Percentiles rank a stretch among this genome's conserved stretches.
These are phyloP conservation scores for Fusarium ramigenum DNA, from an alignment of 2,329 filamentous ascomycete species.

Conservation along the genomic window DNA sequence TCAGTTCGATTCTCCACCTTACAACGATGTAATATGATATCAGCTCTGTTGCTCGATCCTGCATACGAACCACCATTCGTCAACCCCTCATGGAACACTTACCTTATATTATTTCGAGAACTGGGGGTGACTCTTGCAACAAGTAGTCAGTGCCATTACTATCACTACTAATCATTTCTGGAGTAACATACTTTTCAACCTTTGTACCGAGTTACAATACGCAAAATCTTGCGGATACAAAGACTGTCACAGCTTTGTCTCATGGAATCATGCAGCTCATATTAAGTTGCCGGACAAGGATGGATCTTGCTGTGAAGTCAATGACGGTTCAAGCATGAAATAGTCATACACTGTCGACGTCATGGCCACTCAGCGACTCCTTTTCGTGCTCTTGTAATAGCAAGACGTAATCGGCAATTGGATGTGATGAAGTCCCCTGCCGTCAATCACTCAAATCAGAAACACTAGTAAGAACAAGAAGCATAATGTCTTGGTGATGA, in stretches of 20 bases:
- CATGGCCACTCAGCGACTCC: not conserved
- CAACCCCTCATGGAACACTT: not conserved
- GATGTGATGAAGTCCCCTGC: not conserved
- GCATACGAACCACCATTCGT: not conserved
- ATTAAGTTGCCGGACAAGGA: not conserved
- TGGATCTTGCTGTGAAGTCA: constrained; percentile 10
- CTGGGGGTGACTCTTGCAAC: not conserved
- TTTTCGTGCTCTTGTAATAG: not conserved
- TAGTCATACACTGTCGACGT: not conserved
- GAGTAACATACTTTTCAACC: not conserved
- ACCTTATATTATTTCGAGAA: not conserved
- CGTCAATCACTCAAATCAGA: constrained; percentile 2
- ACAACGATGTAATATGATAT: not conserved
- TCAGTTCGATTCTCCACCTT: not conserved
- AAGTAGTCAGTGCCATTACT: not conserved
- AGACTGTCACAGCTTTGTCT: constrained; percentile 2
- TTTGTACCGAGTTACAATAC: not conserved
- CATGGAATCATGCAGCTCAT: constrained; percentile 1
- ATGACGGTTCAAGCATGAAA: not conserved
- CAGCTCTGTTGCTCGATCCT: not conserved
- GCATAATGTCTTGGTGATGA: constrained; percentile 5
- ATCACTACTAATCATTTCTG: not conserved
- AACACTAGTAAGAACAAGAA: not conserved
- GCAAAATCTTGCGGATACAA: not conserved
- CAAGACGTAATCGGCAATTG: not conserved